Evolutionary conservation across 768 basidiomycete genomes (phyloP).

Genomic region (Sarcodon sp.): DNA sequence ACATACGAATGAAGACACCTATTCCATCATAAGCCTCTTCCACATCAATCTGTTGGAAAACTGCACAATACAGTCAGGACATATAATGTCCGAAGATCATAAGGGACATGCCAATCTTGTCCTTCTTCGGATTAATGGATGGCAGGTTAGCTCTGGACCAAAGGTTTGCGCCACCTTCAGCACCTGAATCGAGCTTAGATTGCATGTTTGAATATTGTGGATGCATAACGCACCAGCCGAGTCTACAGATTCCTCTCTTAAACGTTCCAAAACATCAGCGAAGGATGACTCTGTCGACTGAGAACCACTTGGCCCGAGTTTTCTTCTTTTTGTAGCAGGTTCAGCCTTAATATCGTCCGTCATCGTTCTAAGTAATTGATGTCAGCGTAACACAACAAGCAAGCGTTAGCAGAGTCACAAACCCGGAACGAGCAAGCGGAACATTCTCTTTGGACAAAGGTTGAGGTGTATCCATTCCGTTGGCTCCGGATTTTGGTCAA

Average conservation of each 20-base stretch:
- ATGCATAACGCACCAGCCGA: conserved; percentile 3
- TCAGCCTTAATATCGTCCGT: conserved; percentile 1
- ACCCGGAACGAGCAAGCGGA: conserved; percentile 3
- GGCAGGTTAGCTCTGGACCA: conserved; percentile 59
- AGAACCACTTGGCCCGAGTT: conserved; percentile 13
- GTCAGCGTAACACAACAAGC: neutral
- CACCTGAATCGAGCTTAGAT: conserved; percentile 25
- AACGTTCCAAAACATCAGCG: conserved; percentile 23
- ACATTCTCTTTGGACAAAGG: conserved; percentile 11
- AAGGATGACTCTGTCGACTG: conserved; percentile 20
- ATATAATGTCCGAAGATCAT: neutral
- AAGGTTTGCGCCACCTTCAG: conserved; percentile 65
- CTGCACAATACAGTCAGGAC: conserved; percentile 21
- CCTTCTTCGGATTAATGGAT: conserved; percentile 41
- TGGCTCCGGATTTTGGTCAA: too few species aligned
- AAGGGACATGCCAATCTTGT: conserved; percentile 48
- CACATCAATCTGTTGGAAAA: conserved; percentile 95
- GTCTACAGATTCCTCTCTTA: conserved; percentile 19
- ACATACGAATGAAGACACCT: conserved; percentile 48
- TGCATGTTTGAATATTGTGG: neutral
- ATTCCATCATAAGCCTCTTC: conserved; percentile 46
- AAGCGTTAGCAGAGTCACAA: neutral
- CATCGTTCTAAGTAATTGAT: neutral
- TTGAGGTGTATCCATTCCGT: conserved; percentile 1
- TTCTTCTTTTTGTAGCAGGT: conserved; percentile 20